phyloP scores from a whole-genome alignment of 257 asterid genomes.

The Euphrasia confusa region DNA sequence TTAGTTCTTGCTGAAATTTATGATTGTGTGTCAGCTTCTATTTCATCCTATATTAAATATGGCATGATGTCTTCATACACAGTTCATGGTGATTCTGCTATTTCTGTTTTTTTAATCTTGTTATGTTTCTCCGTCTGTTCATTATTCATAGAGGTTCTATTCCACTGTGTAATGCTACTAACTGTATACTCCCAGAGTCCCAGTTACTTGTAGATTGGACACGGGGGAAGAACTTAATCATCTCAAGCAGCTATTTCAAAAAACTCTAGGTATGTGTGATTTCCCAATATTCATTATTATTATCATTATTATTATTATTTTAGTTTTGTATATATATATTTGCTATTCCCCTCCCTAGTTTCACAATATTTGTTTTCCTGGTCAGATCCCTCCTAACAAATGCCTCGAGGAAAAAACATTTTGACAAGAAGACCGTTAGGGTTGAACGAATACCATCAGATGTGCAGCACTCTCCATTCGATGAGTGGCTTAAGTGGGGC shows the following conservation, averaged over 20 bases:
- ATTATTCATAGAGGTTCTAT: constrained; percentile 14
- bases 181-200: constrained; percentile 43
- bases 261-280: constrained; percentile 60
- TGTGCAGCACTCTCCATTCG: constrained; percentile 34
- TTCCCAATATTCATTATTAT: not conserved
- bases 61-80: not conserved
- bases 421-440: constrained; percentile 64
- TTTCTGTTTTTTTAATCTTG: constrained; percentile 7
- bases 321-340: not conserved
- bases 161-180: constrained; percentile 16
- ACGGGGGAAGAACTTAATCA: constrained; percentile 67
- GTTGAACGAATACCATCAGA: constrained; percentile 60
- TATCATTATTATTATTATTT: no score
- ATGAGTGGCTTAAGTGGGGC: constrained; percentile 87
- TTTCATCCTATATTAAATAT: constrained; percentile 4
- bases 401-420: constrained; percentile 65
- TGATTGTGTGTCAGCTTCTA: not conserved
- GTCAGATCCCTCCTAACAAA: constrained; percentile 66
- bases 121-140: constrained; percentile 4
- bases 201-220: constrained; percentile 97
- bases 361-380: constrained; percentile 17
- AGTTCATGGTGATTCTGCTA: constrained; percentile 8
- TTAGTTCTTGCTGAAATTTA: not conserved
- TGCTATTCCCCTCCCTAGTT: not conserved
- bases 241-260: constrained; percentile 79